phyloP scores from a whole-genome alignment of 2,329 filamentous ascomycete species.

The Trichophyton simii region DNA sequence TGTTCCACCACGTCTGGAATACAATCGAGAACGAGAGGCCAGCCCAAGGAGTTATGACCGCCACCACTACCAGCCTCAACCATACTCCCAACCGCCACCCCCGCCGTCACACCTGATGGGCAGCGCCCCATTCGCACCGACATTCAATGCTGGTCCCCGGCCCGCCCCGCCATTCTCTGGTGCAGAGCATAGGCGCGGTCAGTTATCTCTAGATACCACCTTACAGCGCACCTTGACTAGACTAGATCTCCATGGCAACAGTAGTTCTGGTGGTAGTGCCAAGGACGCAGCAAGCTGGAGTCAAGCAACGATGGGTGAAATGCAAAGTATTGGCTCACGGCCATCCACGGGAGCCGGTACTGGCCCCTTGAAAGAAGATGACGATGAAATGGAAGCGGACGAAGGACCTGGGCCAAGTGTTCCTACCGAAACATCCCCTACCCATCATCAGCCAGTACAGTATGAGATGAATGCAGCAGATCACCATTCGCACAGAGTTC shows the following conservation, averaged over 20 bases:
- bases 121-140: slow-evolving; percentile 21
- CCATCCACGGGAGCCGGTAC: slow-evolving; percentile 11
- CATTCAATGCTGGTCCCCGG: slow-evolving; percentile 24
- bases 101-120: not conserved
- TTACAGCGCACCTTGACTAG: slow-evolving; percentile 34
- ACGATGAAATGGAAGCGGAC: not conserved
- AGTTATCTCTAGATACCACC: slow-evolving; percentile 39
- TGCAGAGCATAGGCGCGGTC: slow-evolving; percentile 33
- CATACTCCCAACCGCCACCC: slow-evolving; percentile 1
- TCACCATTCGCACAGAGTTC: no score
- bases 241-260: slow-evolving; percentile 30
- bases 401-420: not conserved
- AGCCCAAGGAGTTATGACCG: slow-evolving; percentile 30
- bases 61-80: slow-evolving; percentile 20
- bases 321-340: slow-evolving; percentile 27
- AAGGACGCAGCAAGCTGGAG: slow-evolving; percentile 32
- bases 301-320: slow-evolving; percentile 33
- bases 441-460: not conserved
- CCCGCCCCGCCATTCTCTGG: slow-evolving; percentile 33
- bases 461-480: not conserved
- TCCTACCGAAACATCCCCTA: not conserved
- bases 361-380: not conserved
- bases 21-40: slow-evolving; percentile 69
- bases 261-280: slow-evolving; percentile 6
- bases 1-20: slow-evolving; percentile 41